Evolutionary conservation across 345 rosid species (phyloP).

Genomic region (Nephelium lappaceum): DNA sequence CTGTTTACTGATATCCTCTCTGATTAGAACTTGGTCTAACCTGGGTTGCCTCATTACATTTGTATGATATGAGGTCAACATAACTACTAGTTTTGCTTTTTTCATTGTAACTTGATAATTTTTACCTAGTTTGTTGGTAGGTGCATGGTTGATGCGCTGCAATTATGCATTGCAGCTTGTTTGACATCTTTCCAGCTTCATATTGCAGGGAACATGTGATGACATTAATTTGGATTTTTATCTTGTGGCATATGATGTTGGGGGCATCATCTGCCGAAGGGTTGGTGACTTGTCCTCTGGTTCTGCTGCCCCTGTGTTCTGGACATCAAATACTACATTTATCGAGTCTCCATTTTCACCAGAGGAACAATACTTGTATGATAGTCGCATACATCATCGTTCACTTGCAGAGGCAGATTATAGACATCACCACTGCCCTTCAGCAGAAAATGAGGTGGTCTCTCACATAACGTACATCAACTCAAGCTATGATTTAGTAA

Average conservation of each 20-base stretch:
- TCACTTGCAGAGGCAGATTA: slow-evolving; percentile 36
- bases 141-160: slow-evolving; percentile 9
- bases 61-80: background rate
- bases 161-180: slow-evolving; percentile 9
- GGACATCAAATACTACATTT: slow-evolving; percentile 59
- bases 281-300: slow-evolving; percentile 56
- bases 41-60: background rate
- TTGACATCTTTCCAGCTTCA: slow-evolving; percentile 28
- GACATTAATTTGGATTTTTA: slow-evolving; percentile 70
- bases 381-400: slow-evolving; percentile 49
- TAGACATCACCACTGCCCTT: slow-evolving; percentile 3
- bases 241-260: slow-evolving; percentile 76
- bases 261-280: slow-evolving; percentile 74
- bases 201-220: slow-evolving; percentile 69
- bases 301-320: slow-evolving; percentile 64
- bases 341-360: slow-evolving; percentile 51
- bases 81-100: background rate
- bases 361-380: slow-evolving; percentile 56
- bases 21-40: background rate
- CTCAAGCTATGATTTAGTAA: slow-evolving; percentile 57
- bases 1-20: background rate
- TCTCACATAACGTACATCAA: slow-evolving; percentile 58
- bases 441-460: slow-evolving; percentile 40
- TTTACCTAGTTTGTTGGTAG: slow-evolving; percentile 7
- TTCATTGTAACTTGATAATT: background rate